Conservation (phyloP, 2,329 filamentous ascomycete genomes). For the Dactylellina sp. region DNA sequence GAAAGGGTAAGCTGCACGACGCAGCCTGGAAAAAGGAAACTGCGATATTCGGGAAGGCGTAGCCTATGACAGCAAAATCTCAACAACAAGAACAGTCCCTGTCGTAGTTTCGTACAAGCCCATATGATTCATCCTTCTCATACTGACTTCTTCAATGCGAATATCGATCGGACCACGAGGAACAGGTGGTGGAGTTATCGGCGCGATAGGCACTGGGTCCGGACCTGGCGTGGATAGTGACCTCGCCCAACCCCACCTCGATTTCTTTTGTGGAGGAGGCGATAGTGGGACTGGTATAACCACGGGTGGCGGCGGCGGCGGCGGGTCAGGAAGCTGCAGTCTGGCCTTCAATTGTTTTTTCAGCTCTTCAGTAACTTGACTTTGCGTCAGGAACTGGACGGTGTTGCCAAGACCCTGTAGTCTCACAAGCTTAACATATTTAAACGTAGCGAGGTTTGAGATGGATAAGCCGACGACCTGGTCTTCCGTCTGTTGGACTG, state of each 20-base stretch:
- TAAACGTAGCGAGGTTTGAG: constrained; percentile 37
- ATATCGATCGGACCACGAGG: constrained; percentile 41
- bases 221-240: constrained; percentile 9
- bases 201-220: constrained; percentile 18
- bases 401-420: constrained; percentile 46
- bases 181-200: constrained; percentile 22
- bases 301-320: constrained; percentile 26
- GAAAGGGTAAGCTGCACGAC: not conserved
- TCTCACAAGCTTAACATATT: constrained; percentile 46
- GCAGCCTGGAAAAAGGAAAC: too few species aligned
- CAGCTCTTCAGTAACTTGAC: constrained; percentile 49
- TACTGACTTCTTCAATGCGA: constrained; percentile 53
- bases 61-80: constrained; percentile 33
- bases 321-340: constrained; percentile 42
- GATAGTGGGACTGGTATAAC: constrained; percentile 36
- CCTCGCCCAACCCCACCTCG: constrained; percentile 50
- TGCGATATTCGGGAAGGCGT: not conserved
- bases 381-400: constrained; percentile 48
- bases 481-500: constrained; percentile 27
- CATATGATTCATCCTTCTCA: constrained; percentile 54
- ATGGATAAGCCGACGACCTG: constrained; percentile 37
- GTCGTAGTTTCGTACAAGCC: constrained; percentile 48
- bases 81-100: constrained; percentile 49
- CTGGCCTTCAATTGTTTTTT: constrained; percentile 49
- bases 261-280: constrained; percentile 52